A percentile compares a stretch with the other conserved stretches of the same genome.
These are phyloP conservation scores for Dunaliella primolecta DNA, from an alignment of 139 green algal genomes.

Conservation along the genomic window DNA sequence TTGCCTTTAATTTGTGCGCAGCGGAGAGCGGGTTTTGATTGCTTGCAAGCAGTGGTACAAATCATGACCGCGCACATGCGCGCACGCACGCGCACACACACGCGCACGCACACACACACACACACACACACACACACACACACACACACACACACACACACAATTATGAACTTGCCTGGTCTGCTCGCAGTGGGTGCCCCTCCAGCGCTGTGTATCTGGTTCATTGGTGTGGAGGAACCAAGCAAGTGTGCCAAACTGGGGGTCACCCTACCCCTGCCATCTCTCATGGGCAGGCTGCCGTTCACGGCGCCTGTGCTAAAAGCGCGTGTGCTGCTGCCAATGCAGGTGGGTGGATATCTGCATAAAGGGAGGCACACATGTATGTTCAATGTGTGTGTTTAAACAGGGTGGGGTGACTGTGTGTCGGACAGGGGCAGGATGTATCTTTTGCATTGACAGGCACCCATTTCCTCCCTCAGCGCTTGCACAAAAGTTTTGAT, in stretches of 20 bases:
- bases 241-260: neutral
- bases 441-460: no score
- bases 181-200: no score
- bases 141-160: neutral
- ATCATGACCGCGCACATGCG: neutral
- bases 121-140: slow-evolving; percentile 14
- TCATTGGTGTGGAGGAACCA: neutral
- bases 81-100: neutral
- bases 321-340: neutral
- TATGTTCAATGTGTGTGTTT: no score
- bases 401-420: no score
- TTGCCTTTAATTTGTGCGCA: no score
- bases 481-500: no score
- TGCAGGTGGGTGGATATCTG: neutral
- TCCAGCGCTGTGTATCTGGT: neutral
- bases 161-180: no score
- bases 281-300: neutral
- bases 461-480: no score
- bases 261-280: neutral
- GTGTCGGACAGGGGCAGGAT: no score
- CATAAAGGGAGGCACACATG: no score
- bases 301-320: neutral
- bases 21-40: no score
- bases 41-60: no score
- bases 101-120: slow-evolving; percentile 7